These are phyloP conservation scores for Salix udensis DNA, from an alignment of 345 rosid species.

Conservation along the genomic window DNA sequence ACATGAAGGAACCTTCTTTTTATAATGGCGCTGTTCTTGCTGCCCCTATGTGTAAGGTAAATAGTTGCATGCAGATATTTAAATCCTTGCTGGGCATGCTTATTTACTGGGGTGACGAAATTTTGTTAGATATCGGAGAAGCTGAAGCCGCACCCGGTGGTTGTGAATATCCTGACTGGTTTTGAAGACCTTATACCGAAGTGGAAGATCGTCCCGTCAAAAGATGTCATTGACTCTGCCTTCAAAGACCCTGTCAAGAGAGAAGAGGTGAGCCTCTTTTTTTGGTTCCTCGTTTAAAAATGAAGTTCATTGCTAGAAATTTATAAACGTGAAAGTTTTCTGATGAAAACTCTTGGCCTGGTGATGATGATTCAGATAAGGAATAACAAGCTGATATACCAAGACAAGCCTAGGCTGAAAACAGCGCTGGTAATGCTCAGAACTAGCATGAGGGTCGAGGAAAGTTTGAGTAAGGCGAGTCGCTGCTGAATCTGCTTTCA, in stretches of 20 bases:
- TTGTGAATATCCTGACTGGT: constrained; percentile 67
- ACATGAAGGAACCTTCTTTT: constrained; percentile 70
- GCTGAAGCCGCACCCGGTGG: constrained; percentile 87
- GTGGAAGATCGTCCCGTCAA: constrained; percentile 96
- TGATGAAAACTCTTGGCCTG: background rate
- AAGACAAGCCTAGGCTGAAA: constrained; percentile 91
- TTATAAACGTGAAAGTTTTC: too few species aligned
- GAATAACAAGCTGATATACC: constrained; percentile 85
- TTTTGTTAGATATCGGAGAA: constrained; percentile 75
- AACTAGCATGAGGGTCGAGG: constrained; percentile 81
- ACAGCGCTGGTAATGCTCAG: constrained; percentile 93
- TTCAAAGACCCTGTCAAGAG: constrained; percentile 82
- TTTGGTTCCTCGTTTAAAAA: background rate
- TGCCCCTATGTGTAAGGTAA: constrained; percentile 99
- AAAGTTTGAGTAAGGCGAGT: constrained; percentile 54
- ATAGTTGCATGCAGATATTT: background rate
- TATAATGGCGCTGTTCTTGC: constrained; percentile 89
- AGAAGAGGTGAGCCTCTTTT: constrained; percentile 45
- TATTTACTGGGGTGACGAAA: background rate
- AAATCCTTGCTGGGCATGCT: background rate
- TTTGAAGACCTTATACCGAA: constrained; percentile 86
- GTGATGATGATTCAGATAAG: constrained; percentile 45
- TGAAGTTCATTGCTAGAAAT: background rate
- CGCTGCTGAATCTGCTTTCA: background rate
- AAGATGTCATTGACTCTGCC: constrained; percentile 75